phyloP scores from a whole-genome alignment of 23 red algal genomes.

The Gracilaria vermiculophylla region DNA sequence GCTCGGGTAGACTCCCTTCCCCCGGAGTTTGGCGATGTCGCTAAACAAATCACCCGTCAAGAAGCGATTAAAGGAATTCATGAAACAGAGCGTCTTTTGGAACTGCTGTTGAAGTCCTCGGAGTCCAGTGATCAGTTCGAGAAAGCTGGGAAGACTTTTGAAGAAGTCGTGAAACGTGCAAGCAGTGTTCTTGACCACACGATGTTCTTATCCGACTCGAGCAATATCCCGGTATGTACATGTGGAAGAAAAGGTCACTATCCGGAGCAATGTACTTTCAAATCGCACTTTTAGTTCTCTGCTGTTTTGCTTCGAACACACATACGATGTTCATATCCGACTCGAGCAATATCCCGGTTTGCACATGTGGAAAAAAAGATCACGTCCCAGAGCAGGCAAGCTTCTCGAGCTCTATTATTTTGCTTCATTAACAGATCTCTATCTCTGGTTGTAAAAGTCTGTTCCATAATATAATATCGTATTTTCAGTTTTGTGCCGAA shows the following conservation, averaged over 20 bases:
- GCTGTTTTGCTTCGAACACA: too few relatives aligned
- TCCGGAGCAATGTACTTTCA: conserved; percentile 55
- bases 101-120: conserved; percentile 9
- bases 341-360: conserved; percentile 34
- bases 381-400: conserved; percentile 33
- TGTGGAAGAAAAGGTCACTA: conserved; percentile 67
- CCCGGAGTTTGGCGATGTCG: conserved; percentile 24
- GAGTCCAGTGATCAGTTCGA: conserved; percentile 41
- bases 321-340: conserved; percentile 37
- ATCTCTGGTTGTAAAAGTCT: too few relatives aligned
- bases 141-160: conserved; percentile 63
- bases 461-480: too few relatives aligned
- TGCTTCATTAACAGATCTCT: too few relatives aligned
- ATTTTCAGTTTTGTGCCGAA: too few relatives aligned
- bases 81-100: conserved; percentile 36
- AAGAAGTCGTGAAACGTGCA: conserved; percentile 25
- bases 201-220: conserved; percentile 20
- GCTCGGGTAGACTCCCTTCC: conserved; percentile 13
- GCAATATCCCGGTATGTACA: conserved; percentile 42
- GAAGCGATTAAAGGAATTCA: neutral
- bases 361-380: conserved; percentile 58
- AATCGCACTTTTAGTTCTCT: conserved; percentile 8
- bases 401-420: too few relatives aligned
- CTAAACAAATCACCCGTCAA: conserved; percentile 5
- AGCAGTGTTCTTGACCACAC: conserved; percentile 28